Evolutionary conservation across 495 filamentous ascomycete species (phyloP).

Genomic region (Trypethelium eluteriae): DNA sequence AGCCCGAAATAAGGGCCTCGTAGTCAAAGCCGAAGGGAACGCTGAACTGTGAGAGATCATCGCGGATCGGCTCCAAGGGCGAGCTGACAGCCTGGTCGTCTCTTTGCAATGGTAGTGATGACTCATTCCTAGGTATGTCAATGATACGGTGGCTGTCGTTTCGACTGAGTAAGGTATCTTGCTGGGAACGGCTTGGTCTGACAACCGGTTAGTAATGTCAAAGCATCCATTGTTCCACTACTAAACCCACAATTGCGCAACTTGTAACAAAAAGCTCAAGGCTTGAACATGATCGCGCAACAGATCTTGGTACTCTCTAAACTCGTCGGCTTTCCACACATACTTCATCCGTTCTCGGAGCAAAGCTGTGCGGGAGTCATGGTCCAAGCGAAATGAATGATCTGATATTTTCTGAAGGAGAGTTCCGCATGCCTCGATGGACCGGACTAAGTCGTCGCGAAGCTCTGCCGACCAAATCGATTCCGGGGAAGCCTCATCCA

Average conservation of each 20-base stretch:
- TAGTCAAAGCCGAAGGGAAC: slow-evolving; percentile 1
- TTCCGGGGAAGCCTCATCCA: background rate
- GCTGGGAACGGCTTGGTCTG: background rate
- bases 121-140: background rate
- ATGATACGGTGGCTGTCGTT: background rate
- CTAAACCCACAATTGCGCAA: background rate
- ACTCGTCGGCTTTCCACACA: slow-evolving; percentile 8
- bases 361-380: background rate
- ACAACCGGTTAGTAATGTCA: background rate
- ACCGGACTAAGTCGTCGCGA: background rate
- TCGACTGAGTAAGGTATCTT: background rate
- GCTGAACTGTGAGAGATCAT: background rate
- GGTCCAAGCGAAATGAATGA: background rate
- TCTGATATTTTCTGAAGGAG: background rate
- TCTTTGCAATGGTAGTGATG: background rate
- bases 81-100: background rate
- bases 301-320: background rate
- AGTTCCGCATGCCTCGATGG: slow-evolving; percentile 1
- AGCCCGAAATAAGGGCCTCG: background rate
- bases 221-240: background rate
- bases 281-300: slow-evolving; percentile 4
- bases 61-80: background rate
- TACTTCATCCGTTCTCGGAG: background rate
- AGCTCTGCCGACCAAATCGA: slow-evolving; percentile 1
- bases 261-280: slow-evolving; percentile 5